These are phyloP conservation scores for Yamadazyma mexicana DNA, from an alignment of 1,139 yeast genomes.

Conservation along the genomic window DNA sequence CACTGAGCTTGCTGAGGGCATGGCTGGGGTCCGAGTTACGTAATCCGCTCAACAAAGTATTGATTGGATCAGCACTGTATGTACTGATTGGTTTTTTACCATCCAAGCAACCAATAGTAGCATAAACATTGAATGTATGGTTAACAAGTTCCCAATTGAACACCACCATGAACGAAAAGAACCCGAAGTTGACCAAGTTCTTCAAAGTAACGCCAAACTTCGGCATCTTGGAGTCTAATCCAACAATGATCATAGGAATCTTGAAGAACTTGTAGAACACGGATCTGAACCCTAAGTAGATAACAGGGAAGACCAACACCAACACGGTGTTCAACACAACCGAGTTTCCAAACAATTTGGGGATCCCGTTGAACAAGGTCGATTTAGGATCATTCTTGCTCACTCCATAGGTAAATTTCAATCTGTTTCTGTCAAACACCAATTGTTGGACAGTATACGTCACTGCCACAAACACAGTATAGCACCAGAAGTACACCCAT, in stretches of 20 bases:
- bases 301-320: constrained; percentile 40
- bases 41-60: constrained; percentile 73
- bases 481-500: constrained; percentile 54
- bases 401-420: constrained; percentile 51
- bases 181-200: constrained; percentile 34
- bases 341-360: constrained; percentile 37
- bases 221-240: constrained; percentile 36
- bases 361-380: constrained; percentile 32
- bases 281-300: constrained; percentile 46
- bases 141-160: constrained; percentile 64
- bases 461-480: constrained; percentile 37
- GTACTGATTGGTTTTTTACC: constrained; percentile 70
- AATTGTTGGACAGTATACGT: constrained; percentile 56
- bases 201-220: constrained; percentile 37
- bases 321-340: constrained; percentile 31
- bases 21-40: constrained; percentile 44
- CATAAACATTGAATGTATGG: constrained; percentile 66
- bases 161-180: constrained; percentile 40
- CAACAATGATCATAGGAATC: constrained; percentile 25
- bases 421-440: constrained; percentile 58
- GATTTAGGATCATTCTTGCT: constrained; percentile 41
- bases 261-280: constrained; percentile 42
- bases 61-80: constrained; percentile 69
- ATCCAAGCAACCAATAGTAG: constrained; percentile 81
- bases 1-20: constrained; percentile 62